These are phyloP conservation scores for Hyparrhenia diplandra DNA, from an alignment of 176 grass and related monocot genomes.

Conservation along the genomic window DNA sequence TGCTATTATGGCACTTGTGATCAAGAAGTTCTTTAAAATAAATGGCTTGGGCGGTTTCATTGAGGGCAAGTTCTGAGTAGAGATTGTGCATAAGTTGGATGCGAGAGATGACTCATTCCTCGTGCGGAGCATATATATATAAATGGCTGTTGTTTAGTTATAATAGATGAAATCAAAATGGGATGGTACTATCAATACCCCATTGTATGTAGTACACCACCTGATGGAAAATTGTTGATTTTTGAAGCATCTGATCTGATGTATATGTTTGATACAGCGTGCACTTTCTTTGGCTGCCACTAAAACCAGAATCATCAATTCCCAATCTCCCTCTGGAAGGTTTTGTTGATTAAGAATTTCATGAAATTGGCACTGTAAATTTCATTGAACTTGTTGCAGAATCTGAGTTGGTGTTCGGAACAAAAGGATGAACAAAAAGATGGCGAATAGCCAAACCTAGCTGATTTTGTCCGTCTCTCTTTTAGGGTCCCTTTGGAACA, in stretches of 20 bases:
- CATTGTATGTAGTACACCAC: slow-evolving; percentile 42
- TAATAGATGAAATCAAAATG: slow-evolving; percentile 23
- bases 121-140: neutral
- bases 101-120: neutral
- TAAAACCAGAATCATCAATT: neutral
- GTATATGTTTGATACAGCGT: neutral
- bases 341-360: neutral
- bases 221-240: slow-evolving; percentile 1
- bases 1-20: slow-evolving; percentile 83
- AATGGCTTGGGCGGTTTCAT: slow-evolving; percentile 69
- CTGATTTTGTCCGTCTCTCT: no score
- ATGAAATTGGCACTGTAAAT: no score
- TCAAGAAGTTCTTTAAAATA: slow-evolving; percentile 84
- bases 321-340: neutral
- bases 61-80: slow-evolving; percentile 57
- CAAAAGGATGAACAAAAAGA: no score
- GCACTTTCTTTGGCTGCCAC: neutral
- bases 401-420: neutral
- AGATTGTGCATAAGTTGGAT: slow-evolving; percentile 37
- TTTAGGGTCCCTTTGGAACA: no score
- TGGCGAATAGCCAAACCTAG: neutral
- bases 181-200: neutral
- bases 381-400: no score
- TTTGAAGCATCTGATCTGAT: neutral
- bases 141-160: slow-evolving; percentile 37